Base-by-base conservation (phyloP, 108 stramenopile genomes). In the Cylindrotheca closterium region DNA sequence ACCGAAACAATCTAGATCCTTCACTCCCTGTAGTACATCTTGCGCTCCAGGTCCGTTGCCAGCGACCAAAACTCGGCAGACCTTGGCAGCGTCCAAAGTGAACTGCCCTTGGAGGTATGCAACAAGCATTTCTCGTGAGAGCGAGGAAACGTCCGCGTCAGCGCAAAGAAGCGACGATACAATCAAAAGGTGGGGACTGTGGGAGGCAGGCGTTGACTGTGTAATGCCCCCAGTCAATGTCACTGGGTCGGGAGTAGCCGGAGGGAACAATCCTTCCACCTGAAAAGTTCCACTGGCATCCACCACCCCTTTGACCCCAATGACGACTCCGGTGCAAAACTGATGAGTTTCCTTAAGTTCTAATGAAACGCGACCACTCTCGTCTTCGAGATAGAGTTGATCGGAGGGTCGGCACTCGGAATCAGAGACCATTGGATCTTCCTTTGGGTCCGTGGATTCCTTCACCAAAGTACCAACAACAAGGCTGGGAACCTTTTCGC, bases 401-500 rank as follows among this genome's bases (percentile, higher is more conserved):
- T 94, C 90, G 4, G 70, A 71, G 27, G 82, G 63, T 47, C 70
- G 77, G 63, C 80, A 71, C 29, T 70, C 51, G 47, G 78, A 8
- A 53, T 57, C 55, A 58, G 65, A 63, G 55, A 65, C 47, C 2
- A 80, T 15, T 50, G 65, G 63, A 1, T 45, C 32, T 54, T 73
- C 70, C 25, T 65, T 59, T 8, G 32, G 25, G 23, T 65, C 51
- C 30, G 18, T 52, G 21, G 48, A 25, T 50, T 85, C 84, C 50
- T 65, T 63, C 12, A 89, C 84, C 24, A 94, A 33, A 0, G 93
- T 94, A 17, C 93, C 93, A 8, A 91, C 88, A 15, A 88, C 77
- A 15, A 75, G 62, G 25, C 74, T 83, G 42, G 60, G 75, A 15
- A 68, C 61, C 18, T 76, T 78, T 76, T 94, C 93, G 21, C 75